Base-by-base conservation (phyloP, 306 rosid species). In the Albizia julibrissin region DNA sequence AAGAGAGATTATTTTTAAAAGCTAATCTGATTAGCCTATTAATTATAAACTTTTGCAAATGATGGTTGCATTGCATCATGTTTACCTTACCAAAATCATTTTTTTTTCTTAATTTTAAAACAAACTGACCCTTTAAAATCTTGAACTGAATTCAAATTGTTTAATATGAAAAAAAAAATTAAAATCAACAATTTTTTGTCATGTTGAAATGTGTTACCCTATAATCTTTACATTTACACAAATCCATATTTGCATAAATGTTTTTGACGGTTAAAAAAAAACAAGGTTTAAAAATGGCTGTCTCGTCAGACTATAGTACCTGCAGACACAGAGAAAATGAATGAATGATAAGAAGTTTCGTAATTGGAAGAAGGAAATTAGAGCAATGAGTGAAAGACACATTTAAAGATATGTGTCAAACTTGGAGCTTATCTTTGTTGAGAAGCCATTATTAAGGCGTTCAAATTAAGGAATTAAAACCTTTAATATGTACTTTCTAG, bases 381-480 rank as follows among this genome's bases (percentile, higher is more conserved):
- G 76, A 37, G 62, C 80, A 73, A 87, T 87, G 76, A 75, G 78
- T 78, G 77, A 74, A 89, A 81, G 77, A 69, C 85, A 84, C 87
- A 80, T 83, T 81, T 72, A 37, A 52, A 31, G 46, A 74, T 31
- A 79, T 77, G 87, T 85, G 86, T 85, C 83, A 69, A 83, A 49
- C 24, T 37, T 42, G 68, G 79, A 69, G 75, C 84, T 70, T 85
- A 81, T 72, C 85, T 80, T 88, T 85, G 87, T 80, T 86, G 80
- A 82, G 78, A 86, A 84, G 89, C 76, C 34, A 91, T 91, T 66
- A 77, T 83, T 75, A 22, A 85, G 75, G 71, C 91, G 84, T 90
- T 79, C 86, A 88, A 86, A 82, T 85, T 83, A 88, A 85, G 94
- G 68, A 83, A 90, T 62, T 26, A 10, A 15, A 61, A 24, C 75